Base-by-base conservation (phyloP, 768 basidiomycete genomes). In the Suillus discolor region DNA sequence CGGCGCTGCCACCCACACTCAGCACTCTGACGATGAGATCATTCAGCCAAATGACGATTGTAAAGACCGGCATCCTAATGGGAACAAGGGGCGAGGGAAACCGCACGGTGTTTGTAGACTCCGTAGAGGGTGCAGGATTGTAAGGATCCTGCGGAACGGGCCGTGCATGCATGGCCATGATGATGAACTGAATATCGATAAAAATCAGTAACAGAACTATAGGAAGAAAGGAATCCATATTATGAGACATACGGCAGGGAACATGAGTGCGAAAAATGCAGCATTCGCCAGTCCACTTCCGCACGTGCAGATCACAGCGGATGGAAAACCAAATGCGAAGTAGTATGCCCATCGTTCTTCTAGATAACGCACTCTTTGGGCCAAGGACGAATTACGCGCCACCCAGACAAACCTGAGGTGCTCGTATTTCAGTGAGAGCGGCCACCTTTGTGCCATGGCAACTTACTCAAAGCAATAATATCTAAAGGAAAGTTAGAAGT, bases 301-400 rank as follows among this genome's bases (percentile, higher is more conserved):
- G 82, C 86, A 88, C 65, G 84, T 88, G 73, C 93, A 94, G 23
- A 94, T 77, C 0, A 82, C 83, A 1, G 93, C 87, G 4, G 89
- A 82, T 34, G 93, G 91, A 5, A 94, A 76, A 84, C 94, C 94
- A 68, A 94, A 96, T 6, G 90, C 90, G 65, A 94, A 83, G 72
- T 89, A 93, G 77, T 96, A 96, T 2, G 90, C 85, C 94, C 94
- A 96, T 49, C 93, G 85, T 76, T 94, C 92, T 77, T 96, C 94
- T 23, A 95, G 79, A 73, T 91, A 85, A 57, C 88, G 79, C 55
- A 94, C 85, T 63, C 93, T 81, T 16, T 84, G 79, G 2, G 91
- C 83, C 15, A 94, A 79, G 15, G 90, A 89, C 67, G 89, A 71
- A 2, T 91, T 91, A 16, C 89, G 86, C 11, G 91, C 85, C 55